Conservation (phyloP, 306 rosid species). For the Prunus dulcis region DNA sequence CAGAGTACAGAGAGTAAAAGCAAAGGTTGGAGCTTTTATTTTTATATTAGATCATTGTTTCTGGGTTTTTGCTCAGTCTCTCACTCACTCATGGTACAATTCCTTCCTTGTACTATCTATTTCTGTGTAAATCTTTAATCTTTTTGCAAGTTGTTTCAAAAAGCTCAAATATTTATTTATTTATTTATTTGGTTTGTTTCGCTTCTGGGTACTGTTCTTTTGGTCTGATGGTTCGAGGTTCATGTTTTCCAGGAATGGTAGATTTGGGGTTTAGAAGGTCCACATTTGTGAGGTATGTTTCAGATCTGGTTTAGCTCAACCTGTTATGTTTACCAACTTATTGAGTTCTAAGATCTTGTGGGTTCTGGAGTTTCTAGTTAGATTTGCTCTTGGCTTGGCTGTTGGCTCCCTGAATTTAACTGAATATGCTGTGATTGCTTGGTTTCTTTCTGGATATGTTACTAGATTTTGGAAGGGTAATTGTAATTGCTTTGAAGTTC, state of each 20-base stretch:
- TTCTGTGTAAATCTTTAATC: slow-evolving; percentile 8
- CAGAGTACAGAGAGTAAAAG: neutral
- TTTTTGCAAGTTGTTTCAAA: slow-evolving; percentile 6
- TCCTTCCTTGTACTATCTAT: neutral
- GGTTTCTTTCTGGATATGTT: neutral
- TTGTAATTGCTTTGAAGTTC: neutral
- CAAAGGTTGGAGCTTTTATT: slow-evolving; percentile 37
- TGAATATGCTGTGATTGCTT: slow-evolving; percentile 7
- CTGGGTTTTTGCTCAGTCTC: slow-evolving; percentile 30
- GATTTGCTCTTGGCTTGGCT: slow-evolving; percentile 8
- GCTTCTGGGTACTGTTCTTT: neutral
- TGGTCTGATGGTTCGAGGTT: slow-evolving; percentile 32
- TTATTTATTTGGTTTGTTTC: no score
- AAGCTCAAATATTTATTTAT: neutral
- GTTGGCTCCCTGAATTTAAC: neutral
- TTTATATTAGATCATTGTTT: slow-evolving; percentile 28
- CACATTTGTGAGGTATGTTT: slow-evolving; percentile 47
- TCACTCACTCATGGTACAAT: slow-evolving; percentile 46
- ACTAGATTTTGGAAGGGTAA: neutral
- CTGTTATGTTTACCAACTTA: neutral
- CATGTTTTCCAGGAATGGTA: slow-evolving; percentile 50
- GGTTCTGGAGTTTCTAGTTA: slow-evolving; percentile 16
- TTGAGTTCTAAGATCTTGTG: neutral
- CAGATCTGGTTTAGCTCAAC: slow-evolving; percentile 53
- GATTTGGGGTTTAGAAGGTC: slow-evolving; percentile 45